Conservation (phyloP, 176 grass and related monocot species). For the Rhynchospora pubera region DNA sequence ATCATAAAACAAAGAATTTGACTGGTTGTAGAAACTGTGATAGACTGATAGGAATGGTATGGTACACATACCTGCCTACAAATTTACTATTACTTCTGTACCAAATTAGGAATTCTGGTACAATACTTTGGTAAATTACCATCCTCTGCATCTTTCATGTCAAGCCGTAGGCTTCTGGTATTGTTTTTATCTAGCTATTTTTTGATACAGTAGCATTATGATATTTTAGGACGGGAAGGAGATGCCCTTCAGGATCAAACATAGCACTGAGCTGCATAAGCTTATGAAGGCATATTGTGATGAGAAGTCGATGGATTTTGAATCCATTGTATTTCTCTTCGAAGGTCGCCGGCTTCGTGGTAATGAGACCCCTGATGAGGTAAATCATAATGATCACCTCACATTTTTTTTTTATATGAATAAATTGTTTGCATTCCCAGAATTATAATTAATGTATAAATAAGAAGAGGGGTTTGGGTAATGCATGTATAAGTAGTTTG, state of each 20-base stretch:
- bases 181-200: not conserved
- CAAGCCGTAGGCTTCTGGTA: not conserved
- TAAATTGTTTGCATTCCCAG: not conserved
- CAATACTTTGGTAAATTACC: not conserved
- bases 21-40: not conserved
- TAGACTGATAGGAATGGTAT: not conserved
- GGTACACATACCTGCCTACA: not conserved
- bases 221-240: conserved; percentile 52
- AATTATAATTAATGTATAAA: not conserved
- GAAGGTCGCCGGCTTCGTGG: conserved; percentile 74
- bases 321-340: conserved; percentile 68
- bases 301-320: conserved; percentile 60
- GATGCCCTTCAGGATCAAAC: conserved; percentile 61
- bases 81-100: not conserved
- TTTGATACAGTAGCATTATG: not conserved
- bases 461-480: not conserved
- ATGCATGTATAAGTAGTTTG: not conserved
- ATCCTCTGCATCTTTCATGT: not conserved
- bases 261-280: conserved; percentile 61
- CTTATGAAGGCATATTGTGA: conserved; percentile 63
- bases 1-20: no score
- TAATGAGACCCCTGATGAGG: conserved; percentile 71
- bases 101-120: not conserved
- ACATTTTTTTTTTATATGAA: not conserved
- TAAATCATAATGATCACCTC: not conserved